Conservation (phyloP, 2,329 filamentous ascomycete genomes). For the Cercospora zeae-maydis region DNA sequence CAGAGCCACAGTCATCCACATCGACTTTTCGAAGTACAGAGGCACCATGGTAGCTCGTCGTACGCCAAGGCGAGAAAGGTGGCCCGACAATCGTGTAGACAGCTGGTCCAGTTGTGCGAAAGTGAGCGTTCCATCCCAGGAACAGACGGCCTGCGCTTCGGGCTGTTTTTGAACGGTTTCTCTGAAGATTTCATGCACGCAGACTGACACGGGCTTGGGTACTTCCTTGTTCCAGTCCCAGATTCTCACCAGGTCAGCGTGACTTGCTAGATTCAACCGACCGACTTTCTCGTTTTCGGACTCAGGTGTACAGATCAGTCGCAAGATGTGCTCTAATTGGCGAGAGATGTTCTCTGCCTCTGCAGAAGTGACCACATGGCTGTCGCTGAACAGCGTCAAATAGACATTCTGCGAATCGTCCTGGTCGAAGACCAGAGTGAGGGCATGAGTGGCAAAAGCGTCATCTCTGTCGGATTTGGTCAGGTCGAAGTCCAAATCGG, state of each 20-base stretch:
- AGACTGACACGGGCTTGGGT: not conserved
- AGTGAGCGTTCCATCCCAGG: not conserved
- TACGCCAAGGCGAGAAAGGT: not conserved
- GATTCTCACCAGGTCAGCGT: not conserved
- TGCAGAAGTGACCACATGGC: not conserved
- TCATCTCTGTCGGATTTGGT: not conserved
- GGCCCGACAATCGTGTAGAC: not conserved
- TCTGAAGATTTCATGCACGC: not conserved
- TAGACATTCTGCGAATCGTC: not conserved
- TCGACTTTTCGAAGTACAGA: conserved; percentile 21
- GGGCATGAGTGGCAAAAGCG: not conserved
- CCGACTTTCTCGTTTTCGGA: not conserved
- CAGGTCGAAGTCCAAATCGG: not conserved
- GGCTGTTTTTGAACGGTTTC: not conserved
- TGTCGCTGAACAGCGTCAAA: not conserved
- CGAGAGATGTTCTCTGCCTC: not conserved
- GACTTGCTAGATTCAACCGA: not conserved
- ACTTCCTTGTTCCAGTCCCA: not conserved
- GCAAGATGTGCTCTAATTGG: not conserved
- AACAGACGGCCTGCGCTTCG: not conserved
- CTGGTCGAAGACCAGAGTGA: conserved; percentile 3
- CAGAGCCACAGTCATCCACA: conserved; percentile 37
- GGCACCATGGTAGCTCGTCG: not conserved
- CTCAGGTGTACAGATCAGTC: not conserved
- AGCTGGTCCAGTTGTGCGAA: not conserved